Conservation (phyloP, 768 basidiomycete species). For the Dioszegia crocea region DNA sequence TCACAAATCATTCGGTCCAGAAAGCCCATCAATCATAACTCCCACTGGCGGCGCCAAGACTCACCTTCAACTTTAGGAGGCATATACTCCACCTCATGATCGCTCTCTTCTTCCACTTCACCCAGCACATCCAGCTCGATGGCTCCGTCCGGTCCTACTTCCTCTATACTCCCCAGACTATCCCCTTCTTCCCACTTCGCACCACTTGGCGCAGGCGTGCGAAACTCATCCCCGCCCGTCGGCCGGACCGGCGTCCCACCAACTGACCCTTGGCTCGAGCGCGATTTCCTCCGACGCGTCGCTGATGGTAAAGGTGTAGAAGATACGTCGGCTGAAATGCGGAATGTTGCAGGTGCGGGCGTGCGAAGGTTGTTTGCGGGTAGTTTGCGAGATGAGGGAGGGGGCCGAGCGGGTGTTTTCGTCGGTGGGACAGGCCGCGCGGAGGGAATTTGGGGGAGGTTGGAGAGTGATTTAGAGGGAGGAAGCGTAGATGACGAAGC, state of each 20-base stretch:
- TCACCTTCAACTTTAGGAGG: slow-evolving; percentile 25
- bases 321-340: slow-evolving; percentile 3
- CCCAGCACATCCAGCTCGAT: slow-evolving; percentile 1
- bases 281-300: slow-evolving; percentile 25
- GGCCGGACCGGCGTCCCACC: neutral
- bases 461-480: slow-evolving; percentile 34
- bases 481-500: slow-evolving; percentile 24
- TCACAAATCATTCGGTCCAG: no score
- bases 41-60: no score
- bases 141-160: slow-evolving; percentile 12
- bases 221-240: slow-evolving; percentile 11
- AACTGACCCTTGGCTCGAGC: slow-evolving; percentile 7
- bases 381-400: slow-evolving; percentile 8
- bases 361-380: slow-evolving; percentile 13
- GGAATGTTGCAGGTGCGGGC: slow-evolving; percentile 22
- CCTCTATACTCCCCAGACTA: slow-evolving; percentile 27
- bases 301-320: slow-evolving; percentile 39
- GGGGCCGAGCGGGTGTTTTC: slow-evolving; percentile 13
- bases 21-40: no score
- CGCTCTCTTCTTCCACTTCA: slow-evolving; percentile 27
- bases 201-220: slow-evolving; percentile 22
- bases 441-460: slow-evolving; percentile 19
- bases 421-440: neutral
- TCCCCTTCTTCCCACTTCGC: slow-evolving; percentile 39
- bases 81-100: slow-evolving; percentile 36